A percentile compares a stretch with the other conserved stretches of the same genome.
Evolutionary conservation across 176 grass and related monocot species (phyloP).

Genomic region (Cenchrus fungigraminus): DNA sequence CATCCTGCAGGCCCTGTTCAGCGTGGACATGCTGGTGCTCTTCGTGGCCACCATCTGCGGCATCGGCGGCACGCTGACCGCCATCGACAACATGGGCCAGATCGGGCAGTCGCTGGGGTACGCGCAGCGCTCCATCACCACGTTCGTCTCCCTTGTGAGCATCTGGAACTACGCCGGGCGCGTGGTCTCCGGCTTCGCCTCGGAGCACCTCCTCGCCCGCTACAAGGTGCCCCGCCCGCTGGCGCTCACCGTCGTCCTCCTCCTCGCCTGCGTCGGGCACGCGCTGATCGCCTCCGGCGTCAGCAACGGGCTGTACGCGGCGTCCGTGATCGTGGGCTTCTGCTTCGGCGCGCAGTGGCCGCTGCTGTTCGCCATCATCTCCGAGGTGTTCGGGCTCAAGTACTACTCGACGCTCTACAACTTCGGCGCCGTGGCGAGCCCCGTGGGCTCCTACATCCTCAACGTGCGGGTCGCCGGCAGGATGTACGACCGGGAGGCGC

Average conservation of each 20-base stretch:
- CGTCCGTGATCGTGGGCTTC: conserved; percentile 80
- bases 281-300: conserved; percentile 68
- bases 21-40: conserved; percentile 77
- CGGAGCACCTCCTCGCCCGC: conserved; percentile 59
- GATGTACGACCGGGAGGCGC: conserved; percentile 63
- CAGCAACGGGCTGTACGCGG: conserved; percentile 54
- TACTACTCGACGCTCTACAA: conserved; percentile 97
- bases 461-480: conserved; percentile 52
- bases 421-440: conserved; percentile 73
- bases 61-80: conserved; percentile 77
- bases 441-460: conserved; percentile 69
- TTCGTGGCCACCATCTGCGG: conserved; percentile 81
- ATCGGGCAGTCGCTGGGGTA: conserved; percentile 82
- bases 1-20: conserved; percentile 78
- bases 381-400: conserved; percentile 85
- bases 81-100: conserved; percentile 84
- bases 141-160: conserved; percentile 82
- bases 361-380: conserved; percentile 82
- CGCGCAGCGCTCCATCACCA: conserved; percentile 52
- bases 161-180: conserved; percentile 84
- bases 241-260: conserved; percentile 42
- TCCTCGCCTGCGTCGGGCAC: conserved; percentile 61
- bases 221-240: conserved; percentile 71
- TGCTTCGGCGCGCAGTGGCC: conserved; percentile 85
- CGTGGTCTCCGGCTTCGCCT: conserved; percentile 64